Conservation (phyloP, 2,329 filamentous ascomycete species). For the Phaeosphaeriaceae sp. region DNA sequence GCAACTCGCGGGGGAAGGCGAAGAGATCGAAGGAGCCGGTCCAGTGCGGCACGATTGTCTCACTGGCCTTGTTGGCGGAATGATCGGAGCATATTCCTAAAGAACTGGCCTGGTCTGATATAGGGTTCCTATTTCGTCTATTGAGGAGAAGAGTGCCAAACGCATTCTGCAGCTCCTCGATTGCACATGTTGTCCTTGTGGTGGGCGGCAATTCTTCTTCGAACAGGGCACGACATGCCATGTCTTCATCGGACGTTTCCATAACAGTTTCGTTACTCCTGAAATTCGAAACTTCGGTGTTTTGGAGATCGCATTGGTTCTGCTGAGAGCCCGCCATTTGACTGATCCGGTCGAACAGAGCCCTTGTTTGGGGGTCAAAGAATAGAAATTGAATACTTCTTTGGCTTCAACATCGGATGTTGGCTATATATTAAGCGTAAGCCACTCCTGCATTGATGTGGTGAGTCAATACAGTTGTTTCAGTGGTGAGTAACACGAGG, state of each 20-base stretch:
- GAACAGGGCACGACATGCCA: neutral
- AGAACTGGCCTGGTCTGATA: neutral
- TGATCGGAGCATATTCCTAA: neutral
- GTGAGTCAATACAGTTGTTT: neutral
- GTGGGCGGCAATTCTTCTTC: neutral
- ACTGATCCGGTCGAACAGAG: neutral
- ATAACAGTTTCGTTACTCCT: neutral
- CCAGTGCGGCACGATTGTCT: conserved; percentile 8
- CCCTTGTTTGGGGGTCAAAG: neutral
- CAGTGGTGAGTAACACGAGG: neutral
- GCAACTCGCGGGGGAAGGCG: conserved; percentile 27
- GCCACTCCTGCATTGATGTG: neutral
- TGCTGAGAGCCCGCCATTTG: neutral
- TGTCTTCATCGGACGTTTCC: neutral
- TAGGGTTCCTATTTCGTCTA: neutral
- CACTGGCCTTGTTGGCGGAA: neutral
- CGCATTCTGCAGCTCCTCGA: conserved; percentile 22
- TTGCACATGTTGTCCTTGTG: neutral
- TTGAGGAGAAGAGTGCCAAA: conserved; percentile 17
- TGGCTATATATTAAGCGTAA: neutral
- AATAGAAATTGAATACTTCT: neutral
- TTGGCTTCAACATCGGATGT: neutral
- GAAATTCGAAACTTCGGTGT: neutral
- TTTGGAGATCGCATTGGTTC: neutral
- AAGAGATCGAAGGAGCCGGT: conserved; percentile 22